Evolutionary conservation across 257 asterid species (phyloP), one percentile per base, ranked within the genome.

Genomic region (Gardenia jasminoides): DNA sequence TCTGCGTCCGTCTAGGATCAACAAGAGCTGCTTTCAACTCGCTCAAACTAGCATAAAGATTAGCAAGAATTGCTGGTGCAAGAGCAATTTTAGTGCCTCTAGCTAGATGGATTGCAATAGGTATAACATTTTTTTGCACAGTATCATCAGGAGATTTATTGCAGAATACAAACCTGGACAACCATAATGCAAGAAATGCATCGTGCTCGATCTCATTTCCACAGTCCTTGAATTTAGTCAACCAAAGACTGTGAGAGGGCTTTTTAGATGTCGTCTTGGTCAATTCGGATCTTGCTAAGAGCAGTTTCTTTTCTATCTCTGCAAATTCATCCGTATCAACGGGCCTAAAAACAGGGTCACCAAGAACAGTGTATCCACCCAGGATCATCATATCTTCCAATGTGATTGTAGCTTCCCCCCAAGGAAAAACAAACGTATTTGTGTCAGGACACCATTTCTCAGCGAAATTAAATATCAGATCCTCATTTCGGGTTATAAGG

Each of bases 391-490:
- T 58, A 67, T 87, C 92, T 47, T 87, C 92, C 44, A 87, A 66
- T 0, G 88, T 88, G 20, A 88, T 65, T 1, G 87, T 86, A 4
- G 88, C 81, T 80, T 85, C 92, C 7, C 92, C 92, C 90, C 90
- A 88, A 0, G 86, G 86, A 52, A 88, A 88, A 8, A 86, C 13
- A n/a, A 86, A 88, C 0, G 86, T 83, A 70, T 83, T 86, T 3
- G 92, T 86, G 17, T 75, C 84, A 10, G 85, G 67, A 59, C 72
- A 68, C 92, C 92, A 88, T 36, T 82, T 83, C 33, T 85, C 87
- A 2, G 74, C 86, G 28, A 88, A 30, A 9, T 79, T 82, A 0
- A 71, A n/a, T 46, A 88, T 70, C 30, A 88, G 48, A 10, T 83
- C 82, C 0, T 73, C 41, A 13, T 83, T 67, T 22, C 15, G 22